Evolutionary conservation across 305 asterid genomes (phyloP), one percentile per base, ranked within the genome.

Genomic region (Striga hermonthica): DNA sequence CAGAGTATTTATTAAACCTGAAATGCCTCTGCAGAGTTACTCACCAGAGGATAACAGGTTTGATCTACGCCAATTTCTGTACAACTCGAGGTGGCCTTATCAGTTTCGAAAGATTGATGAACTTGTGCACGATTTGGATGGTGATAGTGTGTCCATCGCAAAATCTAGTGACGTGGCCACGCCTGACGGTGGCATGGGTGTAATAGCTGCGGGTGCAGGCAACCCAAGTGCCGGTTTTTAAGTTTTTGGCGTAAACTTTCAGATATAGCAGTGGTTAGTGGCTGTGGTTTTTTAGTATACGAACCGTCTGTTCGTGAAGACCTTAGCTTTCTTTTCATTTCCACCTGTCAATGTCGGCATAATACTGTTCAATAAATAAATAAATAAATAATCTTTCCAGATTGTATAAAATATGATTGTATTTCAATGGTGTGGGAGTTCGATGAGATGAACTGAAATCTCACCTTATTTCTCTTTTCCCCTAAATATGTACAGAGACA

Each of bases 1-100:
- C 31, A 22, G 45, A 50, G 43, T 1, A 5, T 37, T 59, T 36
- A 11, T 1, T 35, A 49, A 43, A 50, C 15, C 4, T 50, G 9
- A 31, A 69, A 64, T 66, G 57, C 43, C 7, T 37, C 11, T 69
- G 78, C 95, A 88, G 96, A 93, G 95, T 75, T 93, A 93, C 76
- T 93, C 95, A 2, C 99, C 95, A 0, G 97, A 93, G 69, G 99
- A 93, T 66, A 93, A 93, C 62, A 85, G 97, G 78, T 93, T 81
- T 61, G 99, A 93, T 77, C 89, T 90, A 48, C 95, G 96, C 68
- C 97, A 93, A 61, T 93, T 93, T 68, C 82, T 88, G 15, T 90
- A 90, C 76, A 93, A 90, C 50, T 79, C 86, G 36, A 81, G 86
- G 73, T 93, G 97, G 96, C 97, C 99, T 1, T 83, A 69, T 72